Evolutionary conservation across 495 filamentous ascomycete species (phyloP).

Genomic region (Talaromyces stipitatus): DNA sequence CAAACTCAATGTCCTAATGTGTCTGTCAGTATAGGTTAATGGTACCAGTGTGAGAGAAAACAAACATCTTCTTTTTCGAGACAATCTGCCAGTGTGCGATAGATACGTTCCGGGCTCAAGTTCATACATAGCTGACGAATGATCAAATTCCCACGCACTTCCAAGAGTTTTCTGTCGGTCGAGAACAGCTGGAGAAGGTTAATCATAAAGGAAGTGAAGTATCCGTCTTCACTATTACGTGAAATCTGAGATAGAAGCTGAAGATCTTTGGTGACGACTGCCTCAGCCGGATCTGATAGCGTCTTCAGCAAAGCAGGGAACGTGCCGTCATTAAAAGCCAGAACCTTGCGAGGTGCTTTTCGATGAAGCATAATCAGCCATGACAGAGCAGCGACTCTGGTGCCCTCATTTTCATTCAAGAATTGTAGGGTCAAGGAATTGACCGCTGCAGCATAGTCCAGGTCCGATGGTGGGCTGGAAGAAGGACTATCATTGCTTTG

Average conservation of each 20-base stretch:
- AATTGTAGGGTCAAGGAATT: conserved; percentile 91
- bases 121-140: conserved; percentile 92
- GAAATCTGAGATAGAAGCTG: conserved; percentile 95
- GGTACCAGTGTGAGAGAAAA: neutral
- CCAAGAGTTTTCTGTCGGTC: conserved; percentile 82
- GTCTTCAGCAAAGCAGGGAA: conserved; percentile 97
- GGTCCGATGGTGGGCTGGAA: conserved; percentile 48
- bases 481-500: conserved; percentile 31
- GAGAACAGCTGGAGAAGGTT: conserved; percentile 91
- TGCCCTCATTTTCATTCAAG: conserved; percentile 93
- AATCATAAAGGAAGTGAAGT: conserved; percentile 98
- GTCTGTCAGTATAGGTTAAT: no score
- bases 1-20: conserved; percentile 82
- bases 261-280: conserved; percentile 91
- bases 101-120: conserved; percentile 89
- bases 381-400: conserved; percentile 82
- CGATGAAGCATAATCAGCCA: conserved; percentile 98
- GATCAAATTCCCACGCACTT: conserved; percentile 90
- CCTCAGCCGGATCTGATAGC: conserved; percentile 88
- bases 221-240: conserved; percentile 89
- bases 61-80: conserved; percentile 87
- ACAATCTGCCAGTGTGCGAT: conserved; percentile 91
- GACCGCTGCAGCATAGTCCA: conserved; percentile 97
- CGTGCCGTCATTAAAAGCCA: conserved; percentile 94
- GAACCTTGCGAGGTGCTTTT: conserved; percentile 86